These are phyloP conservation scores for Penicillium hordei DNA, from an alignment of 2,329 filamentous ascomycete genomes.

Conservation along the genomic window DNA sequence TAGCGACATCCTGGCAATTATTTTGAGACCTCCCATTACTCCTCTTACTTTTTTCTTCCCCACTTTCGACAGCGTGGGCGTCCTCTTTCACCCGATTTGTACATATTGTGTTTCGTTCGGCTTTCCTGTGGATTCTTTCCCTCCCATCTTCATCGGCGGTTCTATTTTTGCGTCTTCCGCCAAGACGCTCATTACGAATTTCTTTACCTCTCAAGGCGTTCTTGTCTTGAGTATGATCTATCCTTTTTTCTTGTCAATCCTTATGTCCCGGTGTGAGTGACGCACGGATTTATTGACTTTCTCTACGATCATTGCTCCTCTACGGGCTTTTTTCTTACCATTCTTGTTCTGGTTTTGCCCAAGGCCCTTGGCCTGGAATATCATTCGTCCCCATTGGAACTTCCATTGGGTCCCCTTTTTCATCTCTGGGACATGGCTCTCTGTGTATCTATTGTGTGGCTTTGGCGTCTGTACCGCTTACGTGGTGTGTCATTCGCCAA, in stretches of 20 bases:
- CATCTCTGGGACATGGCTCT: constrained; percentile 3
- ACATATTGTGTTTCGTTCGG: constrained; percentile 22
- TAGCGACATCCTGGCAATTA: constrained; percentile 27
- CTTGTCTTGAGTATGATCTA: constrained; percentile 34
- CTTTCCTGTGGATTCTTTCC: constrained; percentile 24
- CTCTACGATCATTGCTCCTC: constrained; percentile 25
- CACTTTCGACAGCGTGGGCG: constrained; percentile 13
- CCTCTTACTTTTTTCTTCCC: constrained; percentile 7
- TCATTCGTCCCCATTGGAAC: constrained; percentile 6
- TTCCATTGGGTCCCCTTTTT: constrained; percentile 3
- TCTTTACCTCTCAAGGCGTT: constrained; percentile 33
- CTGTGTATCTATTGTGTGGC: constrained; percentile 11
- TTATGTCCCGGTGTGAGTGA: constrained; percentile 32
- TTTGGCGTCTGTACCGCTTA: constrained; percentile 1
- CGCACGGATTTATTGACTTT: constrained; percentile 28
- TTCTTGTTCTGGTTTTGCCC: constrained; percentile 10
- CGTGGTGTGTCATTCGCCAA: constrained; percentile 1
- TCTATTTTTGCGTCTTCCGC: constrained; percentile 18
- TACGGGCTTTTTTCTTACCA: constrained; percentile 18
- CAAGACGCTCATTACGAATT: constrained; percentile 34
- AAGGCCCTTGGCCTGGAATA: background rate
- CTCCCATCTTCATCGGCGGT: constrained; percentile 18
- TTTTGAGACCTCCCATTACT: constrained; percentile 11
- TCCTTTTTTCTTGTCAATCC: constrained; percentile 35
- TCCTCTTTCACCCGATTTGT: constrained; percentile 18